phyloP scores from a whole-genome alignment of 148 eudicot species.

The Fagopyrum esculentum region DNA sequence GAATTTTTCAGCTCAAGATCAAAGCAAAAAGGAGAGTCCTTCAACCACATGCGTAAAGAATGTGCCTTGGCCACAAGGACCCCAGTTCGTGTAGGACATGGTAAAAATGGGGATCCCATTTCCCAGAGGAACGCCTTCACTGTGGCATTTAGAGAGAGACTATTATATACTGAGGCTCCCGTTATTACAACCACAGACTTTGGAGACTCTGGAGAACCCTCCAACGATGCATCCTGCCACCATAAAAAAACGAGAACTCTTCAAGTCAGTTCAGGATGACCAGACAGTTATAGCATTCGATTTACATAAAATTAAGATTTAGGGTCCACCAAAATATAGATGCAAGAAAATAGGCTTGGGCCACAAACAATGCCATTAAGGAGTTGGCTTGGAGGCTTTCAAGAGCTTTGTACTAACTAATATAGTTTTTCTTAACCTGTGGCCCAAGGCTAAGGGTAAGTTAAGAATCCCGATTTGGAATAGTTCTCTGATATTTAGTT shows the following conservation, averaged over 20 bases:
- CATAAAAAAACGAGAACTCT: constrained; percentile 15
- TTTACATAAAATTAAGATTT: background rate
- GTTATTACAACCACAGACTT: constrained; percentile 89
- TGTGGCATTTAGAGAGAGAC: constrained; percentile 76
- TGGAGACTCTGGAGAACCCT: constrained; percentile 93
- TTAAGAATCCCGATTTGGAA: too few species aligned
- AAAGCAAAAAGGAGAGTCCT: constrained; percentile 88
- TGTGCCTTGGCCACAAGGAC: constrained; percentile 89
- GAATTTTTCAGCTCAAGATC: constrained; percentile 90
- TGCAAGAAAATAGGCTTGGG: background rate
- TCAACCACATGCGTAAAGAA: constrained; percentile 91
- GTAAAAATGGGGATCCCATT: constrained; percentile 98
- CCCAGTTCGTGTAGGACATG: constrained; percentile 76
- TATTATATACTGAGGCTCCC: constrained; percentile 75
- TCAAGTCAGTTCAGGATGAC: background rate
- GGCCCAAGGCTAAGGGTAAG: too few species aligned
- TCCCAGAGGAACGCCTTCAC: constrained; percentile 93
- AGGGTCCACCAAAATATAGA: background rate
- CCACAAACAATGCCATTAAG: background rate
- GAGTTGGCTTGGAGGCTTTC: background rate
- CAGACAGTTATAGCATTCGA: background rate
- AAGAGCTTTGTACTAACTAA: background rate
- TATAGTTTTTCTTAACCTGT: background rate
- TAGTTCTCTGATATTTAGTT: too few species aligned
- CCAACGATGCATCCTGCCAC: constrained; percentile 90